A percentile compares a stretch with the other conserved stretches of the same genome.
These are phyloP conservation scores for rapeseed (Brassica napus) DNA, from an alignment of 345 rosid genomes.

Conservation along the genomic window DNA sequence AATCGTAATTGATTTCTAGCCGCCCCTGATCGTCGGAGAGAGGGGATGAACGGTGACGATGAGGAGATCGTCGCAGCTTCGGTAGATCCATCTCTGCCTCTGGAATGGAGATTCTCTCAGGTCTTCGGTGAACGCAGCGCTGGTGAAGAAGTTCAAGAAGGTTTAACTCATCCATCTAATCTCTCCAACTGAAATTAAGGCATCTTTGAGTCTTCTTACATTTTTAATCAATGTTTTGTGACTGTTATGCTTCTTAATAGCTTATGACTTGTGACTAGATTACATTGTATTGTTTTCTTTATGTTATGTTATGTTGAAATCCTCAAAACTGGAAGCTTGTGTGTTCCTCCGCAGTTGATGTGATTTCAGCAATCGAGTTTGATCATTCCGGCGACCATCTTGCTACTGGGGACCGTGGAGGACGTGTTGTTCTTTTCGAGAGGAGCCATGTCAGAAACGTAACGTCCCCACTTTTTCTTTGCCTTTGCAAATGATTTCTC, in stretches of 20 bases:
- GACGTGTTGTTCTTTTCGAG: slow-evolving; percentile 94
- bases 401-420: slow-evolving; percentile 98
- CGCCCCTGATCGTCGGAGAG: slow-evolving; percentile 17
- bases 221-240: no score
- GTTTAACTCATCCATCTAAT: slow-evolving; percentile 35
- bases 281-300: no score
- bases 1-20: background rate
- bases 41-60: slow-evolving; percentile 35
- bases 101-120: slow-evolving; percentile 99
- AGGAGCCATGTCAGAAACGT: slow-evolving; percentile 49
- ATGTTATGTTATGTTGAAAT: no score
- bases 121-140: slow-evolving; percentile 96
- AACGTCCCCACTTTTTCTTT: background rate
- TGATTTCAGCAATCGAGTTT: slow-evolving; percentile 89
- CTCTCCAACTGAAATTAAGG: no score
- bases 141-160: slow-evolving; percentile 99
- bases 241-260: no score
- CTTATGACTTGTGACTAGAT: background rate
- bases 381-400: slow-evolving; percentile 82
- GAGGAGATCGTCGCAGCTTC: slow-evolving; percentile 39
- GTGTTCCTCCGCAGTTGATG: slow-evolving; percentile 69
- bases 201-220: no score
- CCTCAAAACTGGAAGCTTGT: background rate
- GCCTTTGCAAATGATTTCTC: no score
- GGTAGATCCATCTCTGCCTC: slow-evolving; percentile 49